Conservation (phyloP, 768 basidiomycete species). For the Hygrocybe punicea region DNA sequence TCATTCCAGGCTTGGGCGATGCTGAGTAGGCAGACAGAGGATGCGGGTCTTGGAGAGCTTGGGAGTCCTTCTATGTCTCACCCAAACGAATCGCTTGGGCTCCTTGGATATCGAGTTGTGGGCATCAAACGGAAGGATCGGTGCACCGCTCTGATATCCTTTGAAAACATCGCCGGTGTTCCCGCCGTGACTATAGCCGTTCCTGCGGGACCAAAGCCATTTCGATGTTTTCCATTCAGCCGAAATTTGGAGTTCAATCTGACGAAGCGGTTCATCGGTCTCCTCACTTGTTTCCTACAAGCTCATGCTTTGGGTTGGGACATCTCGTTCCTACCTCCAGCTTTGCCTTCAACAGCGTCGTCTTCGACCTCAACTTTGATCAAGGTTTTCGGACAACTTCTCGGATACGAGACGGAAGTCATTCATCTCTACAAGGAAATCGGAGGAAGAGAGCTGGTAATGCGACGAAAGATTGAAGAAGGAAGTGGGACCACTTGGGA, state of each 20-base stretch:
- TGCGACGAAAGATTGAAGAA: slow-evolving; percentile 56
- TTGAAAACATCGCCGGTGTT: slow-evolving; percentile 33
- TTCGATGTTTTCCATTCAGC: slow-evolving; percentile 47
- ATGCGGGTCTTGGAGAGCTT: slow-evolving; percentile 52
- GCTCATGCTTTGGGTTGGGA: slow-evolving; percentile 66
- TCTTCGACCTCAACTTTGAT: slow-evolving; percentile 58
- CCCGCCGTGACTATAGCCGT: slow-evolving; percentile 37
- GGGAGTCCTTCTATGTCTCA: slow-evolving; percentile 45
- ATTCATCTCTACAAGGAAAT: slow-evolving; percentile 68
- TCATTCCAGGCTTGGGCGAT: slow-evolving; percentile 62
- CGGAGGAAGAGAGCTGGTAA: slow-evolving; percentile 61
- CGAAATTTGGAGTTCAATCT: slow-evolving; percentile 42
- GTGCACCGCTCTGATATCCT: slow-evolving; percentile 42
- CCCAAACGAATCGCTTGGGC: slow-evolving; percentile 42
- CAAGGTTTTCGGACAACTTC: slow-evolving; percentile 48
- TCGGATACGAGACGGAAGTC: slow-evolving; percentile 59
- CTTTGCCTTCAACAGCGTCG: slow-evolving; percentile 56
- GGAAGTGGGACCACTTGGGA: slow-evolving; percentile 59
- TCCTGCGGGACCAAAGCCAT: slow-evolving; percentile 46
- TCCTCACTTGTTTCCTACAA: slow-evolving; percentile 58
- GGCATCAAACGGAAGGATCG: slow-evolving; percentile 42
- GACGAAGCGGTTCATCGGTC: slow-evolving; percentile 51
- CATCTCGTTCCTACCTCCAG: slow-evolving; percentile 59
- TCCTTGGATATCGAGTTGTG: slow-evolving; percentile 51
- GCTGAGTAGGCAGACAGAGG: slow-evolving; percentile 52